Base-by-base conservation (phyloP, 2,329 filamentous ascomycete species). In the Whalleya microplaca region DNA sequence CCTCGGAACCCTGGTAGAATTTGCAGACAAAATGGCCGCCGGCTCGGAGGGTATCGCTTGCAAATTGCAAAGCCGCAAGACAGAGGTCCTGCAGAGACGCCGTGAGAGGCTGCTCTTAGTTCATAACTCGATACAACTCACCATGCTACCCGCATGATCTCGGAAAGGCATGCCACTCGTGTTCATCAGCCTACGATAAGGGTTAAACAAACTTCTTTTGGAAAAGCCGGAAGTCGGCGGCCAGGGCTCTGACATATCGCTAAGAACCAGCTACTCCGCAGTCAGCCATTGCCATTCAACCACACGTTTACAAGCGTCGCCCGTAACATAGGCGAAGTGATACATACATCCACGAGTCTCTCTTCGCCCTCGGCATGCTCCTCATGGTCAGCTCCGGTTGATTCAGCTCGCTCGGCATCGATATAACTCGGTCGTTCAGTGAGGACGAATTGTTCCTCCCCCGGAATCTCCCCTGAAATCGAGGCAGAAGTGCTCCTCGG, bases 161-260 rank as follows among this genome's bases (percentile, higher is more conserved):
- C 87, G 86, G 71, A 96, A 95, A 19, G 76, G 76, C 69, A 91
- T 89, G 54, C 95, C 95, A 77, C 90, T 96, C 67, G 94, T 97
- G 76, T 99, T 99, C 92, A 97, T 96, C 89, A 99, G 89, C 95
- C 95, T 99, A 83, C 78, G 75, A 86, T 96, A 95, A 64, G 92
- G 92, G 85, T 95, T 90, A 94, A 88, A 96, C 85, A 97, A 84
- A 80, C 88, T 96, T 79, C 86, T 92, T 80, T 90, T 88, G 79
- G 85, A 88, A 79, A 90, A 92, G 70, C 88, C 89, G 70, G 82
- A 81, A 51, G 84, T 90, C 79, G 91, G 90, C 69, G 86, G 82
- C 92, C 92, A 97, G 89, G 95, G 93, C 83, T 83, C 94, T 85
- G 88, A 99, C 95, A 99, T 99, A 84, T 99, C 95, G 86, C 92